Evolutionary conservation across 352 stramenopile species (phyloP), one percentile per base, ranked within the genome.

Genomic region (Peronospora farinosa): DNA sequence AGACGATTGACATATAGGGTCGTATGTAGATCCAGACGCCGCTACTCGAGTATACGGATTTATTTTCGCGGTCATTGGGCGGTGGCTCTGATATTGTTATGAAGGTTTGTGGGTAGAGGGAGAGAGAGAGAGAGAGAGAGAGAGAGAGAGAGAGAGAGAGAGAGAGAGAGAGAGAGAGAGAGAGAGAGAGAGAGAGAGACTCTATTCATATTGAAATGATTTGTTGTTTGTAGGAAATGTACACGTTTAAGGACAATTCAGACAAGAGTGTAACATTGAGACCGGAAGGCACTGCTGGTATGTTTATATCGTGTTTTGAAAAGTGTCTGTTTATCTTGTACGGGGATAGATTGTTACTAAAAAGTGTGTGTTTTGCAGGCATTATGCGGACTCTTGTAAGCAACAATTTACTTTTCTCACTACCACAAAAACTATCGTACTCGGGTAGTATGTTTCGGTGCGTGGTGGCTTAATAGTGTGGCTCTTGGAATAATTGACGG

Each of bases 201-300:
- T 28, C 8, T 2, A 30, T 7, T 7, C 16, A 39, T 21, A 45
- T 39, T 50, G 31, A 43, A 35, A 17, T 41, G 5, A 11, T 40
- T n/a, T n/a, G n/a, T n/a, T 21, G 8, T 46, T 21, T 48, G 37
- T 50, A 94, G 84, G 84, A 95, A 40, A 95, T 95, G 84, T 95
- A 95, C 54, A 95, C 81, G 32, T 95, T 95, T 45, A 37, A 74
- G 21, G 84, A 95, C 60, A 92, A 95, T 39, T 95, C 84, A 23
- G 76, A 73, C 47, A 92, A 90, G 51, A 92, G 79, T 39, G 76
- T 95, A 41, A 92, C 81, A 23, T 53, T 95, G 42, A 80, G 84
- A 41, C 84, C 84, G 15, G 84, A 95, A 67, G 81, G 84, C 49
- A 95, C 84, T 47, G 81, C 81, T 33, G 79, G 84, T 71, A 54